Evolutionary conservation across 768 basidiomycete genomes (phyloP), one percentile per base, ranked within the genome.

Genomic region (Rubroboletus pulcherrimus): DNA sequence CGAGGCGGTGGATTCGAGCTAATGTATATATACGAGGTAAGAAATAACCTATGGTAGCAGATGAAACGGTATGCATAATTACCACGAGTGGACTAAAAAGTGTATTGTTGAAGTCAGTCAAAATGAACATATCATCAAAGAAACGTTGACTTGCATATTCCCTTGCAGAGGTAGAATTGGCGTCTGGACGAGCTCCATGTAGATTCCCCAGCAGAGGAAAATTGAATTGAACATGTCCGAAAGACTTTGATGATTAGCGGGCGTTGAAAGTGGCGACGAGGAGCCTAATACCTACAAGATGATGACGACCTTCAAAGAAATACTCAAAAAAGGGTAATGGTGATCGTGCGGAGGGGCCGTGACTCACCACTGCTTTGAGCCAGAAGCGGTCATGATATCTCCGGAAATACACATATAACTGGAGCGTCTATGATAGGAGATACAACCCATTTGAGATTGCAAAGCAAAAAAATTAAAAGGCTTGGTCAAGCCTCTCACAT

Each of bases 1-100:
- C 26, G 26, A 26, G 26, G 26, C 26, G 5, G 26, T 26, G 3
- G 26, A 26, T 26, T 26, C 26, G 3, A 26, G 26, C 26, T 26
- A 26, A 26, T 26, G 26, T 26, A 26, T 26, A 26, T 26, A 26
- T 26, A 26, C 26, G 26, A 26, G 26, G 26, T 26, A 26, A 26
- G 26, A 3, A 26, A 26, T 26, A 26, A 26, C 26, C 26, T 26
- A 26, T 26, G 26, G 26, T 5, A 4, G 26, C 26, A 26, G 26
- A 26, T 26, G 26, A 26, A 26, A 26, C 3, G 26, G 26, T 26
- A 34, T 17, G n/a, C 2, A 43, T 41, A 51, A 12, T 44, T 46
- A 62, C 61, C 49, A 63, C 56, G 17, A 62, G 10, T 10, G 61
- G 56, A 49, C 61, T 63, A 10, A 40, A 38, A 35, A 38, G 3